Percentiles rank a stretch among this genome's conserved stretches.
These are phyloP conservation scores for Pleurotus djamor DNA, from an alignment of 768 basidiomycete genomes.

Conservation along the genomic window DNA sequence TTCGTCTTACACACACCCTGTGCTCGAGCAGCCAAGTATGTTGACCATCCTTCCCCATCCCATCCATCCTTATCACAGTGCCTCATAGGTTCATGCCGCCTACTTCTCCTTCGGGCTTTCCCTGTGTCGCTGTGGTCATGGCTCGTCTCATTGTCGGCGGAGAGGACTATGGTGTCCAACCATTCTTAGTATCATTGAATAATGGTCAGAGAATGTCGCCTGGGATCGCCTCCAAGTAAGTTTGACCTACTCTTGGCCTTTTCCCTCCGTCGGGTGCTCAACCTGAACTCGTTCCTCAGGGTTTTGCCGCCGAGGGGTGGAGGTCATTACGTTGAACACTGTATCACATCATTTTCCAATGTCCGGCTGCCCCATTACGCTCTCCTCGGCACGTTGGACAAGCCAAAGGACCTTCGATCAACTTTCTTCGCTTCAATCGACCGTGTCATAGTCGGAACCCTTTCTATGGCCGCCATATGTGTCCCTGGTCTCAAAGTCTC, in stretches of 20 bases:
- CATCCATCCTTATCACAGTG: not conserved
- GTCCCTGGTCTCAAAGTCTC: slow-evolving; percentile 20
- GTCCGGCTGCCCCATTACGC: slow-evolving; percentile 23
- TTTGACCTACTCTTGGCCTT: not conserved
- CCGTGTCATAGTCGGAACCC: slow-evolving; percentile 29
- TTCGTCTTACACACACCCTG: slow-evolving; percentile 35
- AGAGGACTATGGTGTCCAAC: slow-evolving; percentile 30
- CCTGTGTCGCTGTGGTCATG: slow-evolving; percentile 37
- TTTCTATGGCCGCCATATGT: slow-evolving; percentile 21
- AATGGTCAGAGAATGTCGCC: slow-evolving; percentile 33
- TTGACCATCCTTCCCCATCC: not conserved
- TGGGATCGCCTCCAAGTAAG: slow-evolving; percentile 29
- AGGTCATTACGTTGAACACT: slow-evolving; percentile 4
- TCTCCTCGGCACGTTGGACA: slow-evolving; percentile 25
- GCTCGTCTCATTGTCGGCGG: slow-evolving; percentile 33
- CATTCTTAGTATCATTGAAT: slow-evolving; percentile 36
- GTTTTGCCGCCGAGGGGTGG: slow-evolving; percentile 15
- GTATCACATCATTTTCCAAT: not conserved
- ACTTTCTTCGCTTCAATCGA: slow-evolving; percentile 24
- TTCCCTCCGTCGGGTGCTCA: too few species aligned
- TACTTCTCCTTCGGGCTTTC: slow-evolving; percentile 30
- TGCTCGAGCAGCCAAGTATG: slow-evolving; percentile 35
- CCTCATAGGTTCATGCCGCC: slow-evolving; percentile 40
- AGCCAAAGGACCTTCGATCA: slow-evolving; percentile 7
- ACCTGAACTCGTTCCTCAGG: too few species aligned